Conservation (phyloP, 1,139 yeast species). For the Petasospora rhodanensis region DNA sequence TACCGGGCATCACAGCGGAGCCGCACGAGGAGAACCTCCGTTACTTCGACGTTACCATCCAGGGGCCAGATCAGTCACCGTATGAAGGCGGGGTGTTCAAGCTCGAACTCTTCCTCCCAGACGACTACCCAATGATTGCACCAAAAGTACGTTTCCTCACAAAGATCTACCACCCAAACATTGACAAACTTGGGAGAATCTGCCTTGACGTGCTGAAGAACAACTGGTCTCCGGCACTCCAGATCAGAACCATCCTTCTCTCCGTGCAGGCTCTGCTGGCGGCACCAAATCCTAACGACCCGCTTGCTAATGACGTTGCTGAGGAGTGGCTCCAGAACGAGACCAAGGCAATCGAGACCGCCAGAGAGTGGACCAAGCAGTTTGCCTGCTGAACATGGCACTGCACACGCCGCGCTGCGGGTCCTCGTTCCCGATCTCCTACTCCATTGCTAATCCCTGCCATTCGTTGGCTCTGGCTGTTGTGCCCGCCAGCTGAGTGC, state of each 20-base stretch:
- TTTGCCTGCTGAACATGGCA: slow-evolving; percentile 10
- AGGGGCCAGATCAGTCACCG: slow-evolving; percentile 86
- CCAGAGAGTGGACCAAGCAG: slow-evolving; percentile 73
- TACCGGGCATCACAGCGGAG: slow-evolving; percentile 88
- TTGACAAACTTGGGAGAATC: slow-evolving; percentile 90
- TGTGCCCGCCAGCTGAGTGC: too few species aligned
- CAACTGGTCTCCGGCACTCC: slow-evolving; percentile 97
- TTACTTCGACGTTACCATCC: slow-evolving; percentile 82
- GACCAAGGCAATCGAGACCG: slow-evolving; percentile 71
- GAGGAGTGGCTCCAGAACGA: slow-evolving; percentile 93
- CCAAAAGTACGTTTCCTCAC: slow-evolving; percentile 92
- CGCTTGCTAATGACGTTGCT: slow-evolving; percentile 96
- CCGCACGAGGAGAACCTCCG: slow-evolving; percentile 94
- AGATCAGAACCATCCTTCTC: slow-evolving; percentile 87
- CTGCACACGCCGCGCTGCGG: too few species aligned
- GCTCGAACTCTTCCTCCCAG: slow-evolving; percentile 76
- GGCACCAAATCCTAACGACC: slow-evolving; percentile 98
- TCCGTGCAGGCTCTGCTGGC: slow-evolving; percentile 92
- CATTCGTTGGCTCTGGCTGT: too few species aligned
- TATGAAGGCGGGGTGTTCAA: slow-evolving; percentile 76
- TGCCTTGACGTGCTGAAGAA: slow-evolving; percentile 91
- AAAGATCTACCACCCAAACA: slow-evolving; percentile 93
- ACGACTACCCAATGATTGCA: slow-evolving; percentile 90
- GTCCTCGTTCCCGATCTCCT: too few species aligned
- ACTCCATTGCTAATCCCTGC: too few species aligned